These are phyloP conservation scores for Hyaloraphidium curvatum DNA, from an alignment of 192 early-diverging fungal species.

Conservation along the genomic window DNA sequence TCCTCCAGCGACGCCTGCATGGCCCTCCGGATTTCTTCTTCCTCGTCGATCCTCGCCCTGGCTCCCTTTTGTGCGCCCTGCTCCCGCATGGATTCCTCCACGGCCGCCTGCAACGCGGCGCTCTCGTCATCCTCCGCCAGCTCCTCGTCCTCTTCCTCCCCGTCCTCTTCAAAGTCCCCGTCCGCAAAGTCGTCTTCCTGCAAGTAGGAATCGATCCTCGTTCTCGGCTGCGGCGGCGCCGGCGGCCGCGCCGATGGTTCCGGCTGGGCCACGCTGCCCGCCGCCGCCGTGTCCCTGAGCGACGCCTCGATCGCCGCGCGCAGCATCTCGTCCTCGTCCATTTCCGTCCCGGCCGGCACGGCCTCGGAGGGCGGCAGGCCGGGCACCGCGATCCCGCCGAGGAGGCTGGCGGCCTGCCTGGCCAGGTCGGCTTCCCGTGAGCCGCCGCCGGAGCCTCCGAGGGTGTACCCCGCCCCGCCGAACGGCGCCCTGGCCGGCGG, in stretches of 20 bases:
- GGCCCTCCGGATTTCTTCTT: background rate
- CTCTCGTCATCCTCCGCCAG: background rate
- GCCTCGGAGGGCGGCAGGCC: background rate
- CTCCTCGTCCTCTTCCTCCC: background rate
- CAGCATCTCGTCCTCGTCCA: background rate
- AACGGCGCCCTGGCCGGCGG: background rate
- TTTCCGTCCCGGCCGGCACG: background rate
- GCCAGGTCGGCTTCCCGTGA: background rate
- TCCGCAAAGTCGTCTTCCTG: background rate
- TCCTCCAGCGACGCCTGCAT: background rate
- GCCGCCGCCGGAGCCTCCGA: background rate
- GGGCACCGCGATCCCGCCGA: background rate
- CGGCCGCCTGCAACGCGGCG: background rate
- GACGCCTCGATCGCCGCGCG: background rate
- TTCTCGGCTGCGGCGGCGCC: no score
- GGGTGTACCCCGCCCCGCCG: background rate
- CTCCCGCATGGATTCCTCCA: background rate
- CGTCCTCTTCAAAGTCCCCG: background rate
- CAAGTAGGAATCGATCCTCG: no score
- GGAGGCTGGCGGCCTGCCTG: background rate
- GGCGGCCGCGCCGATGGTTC: background rate
- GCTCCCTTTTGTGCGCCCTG: background rate
- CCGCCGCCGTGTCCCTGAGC: background rate
- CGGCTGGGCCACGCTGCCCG: background rate
- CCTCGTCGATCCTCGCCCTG: background rate